Evolutionary conservation across 225 moss, liverwort and hornwort genomes (phyloP).

Genomic region (Antitrichia curtipendula): DNA sequence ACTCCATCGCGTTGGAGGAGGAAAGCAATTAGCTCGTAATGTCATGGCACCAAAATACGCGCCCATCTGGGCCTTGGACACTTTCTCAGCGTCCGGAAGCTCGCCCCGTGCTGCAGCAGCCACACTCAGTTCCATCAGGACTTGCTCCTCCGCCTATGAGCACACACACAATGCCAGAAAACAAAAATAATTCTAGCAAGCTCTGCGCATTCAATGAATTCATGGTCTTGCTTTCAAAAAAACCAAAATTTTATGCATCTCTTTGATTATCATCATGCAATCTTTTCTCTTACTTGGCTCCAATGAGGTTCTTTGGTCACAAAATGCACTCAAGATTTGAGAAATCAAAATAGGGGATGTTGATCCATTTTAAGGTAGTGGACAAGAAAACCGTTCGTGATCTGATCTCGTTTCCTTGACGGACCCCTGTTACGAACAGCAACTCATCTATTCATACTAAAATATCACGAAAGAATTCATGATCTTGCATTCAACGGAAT

Average conservation of each 20-base stretch:
- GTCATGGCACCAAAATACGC: slow-evolving; percentile 88
- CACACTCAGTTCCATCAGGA: slow-evolving; percentile 3
- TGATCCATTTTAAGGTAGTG: neutral
- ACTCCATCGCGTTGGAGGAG: slow-evolving; percentile 59
- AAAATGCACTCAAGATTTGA: neutral
- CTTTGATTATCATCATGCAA: neutral
- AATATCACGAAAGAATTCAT: no score
- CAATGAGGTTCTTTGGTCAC: neutral
- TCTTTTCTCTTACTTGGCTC: neutral
- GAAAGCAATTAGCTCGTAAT: slow-evolving; percentile 57
- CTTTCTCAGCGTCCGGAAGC: slow-evolving; percentile 34
- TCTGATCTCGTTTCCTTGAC: neutral
- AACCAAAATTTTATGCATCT: neutral
- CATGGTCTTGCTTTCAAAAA: neutral
- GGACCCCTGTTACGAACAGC: neutral
- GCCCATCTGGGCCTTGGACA: slow-evolving; percentile 70
- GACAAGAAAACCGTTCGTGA: neutral
- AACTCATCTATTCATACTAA: neutral
- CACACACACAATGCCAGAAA: neutral
- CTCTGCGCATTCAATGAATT: neutral
- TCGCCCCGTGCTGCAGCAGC: slow-evolving; percentile 52
- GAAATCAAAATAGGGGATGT: neutral
- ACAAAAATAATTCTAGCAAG: neutral
- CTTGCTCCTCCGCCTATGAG: neutral
- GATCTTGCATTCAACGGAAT: no score